Evolutionary conservation across 2,329 filamentous ascomycete genomes (phyloP), one percentile per base, ranked within the genome.

Genomic region (Zasmidium citrigriseum): DNA sequence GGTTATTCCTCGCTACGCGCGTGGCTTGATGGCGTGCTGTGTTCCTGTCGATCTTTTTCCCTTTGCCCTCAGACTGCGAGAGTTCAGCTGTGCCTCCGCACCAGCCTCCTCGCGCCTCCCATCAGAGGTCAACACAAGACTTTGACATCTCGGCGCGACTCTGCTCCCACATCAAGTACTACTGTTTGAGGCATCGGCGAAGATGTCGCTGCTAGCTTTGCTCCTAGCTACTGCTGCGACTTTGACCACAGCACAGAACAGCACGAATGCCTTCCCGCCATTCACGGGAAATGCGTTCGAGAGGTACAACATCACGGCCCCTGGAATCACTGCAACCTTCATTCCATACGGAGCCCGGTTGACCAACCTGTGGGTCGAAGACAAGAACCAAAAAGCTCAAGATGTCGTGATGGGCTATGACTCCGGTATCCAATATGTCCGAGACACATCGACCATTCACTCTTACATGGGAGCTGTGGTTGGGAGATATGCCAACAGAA

Each of bases 391-490:
- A 51, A 72, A 73, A 3, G 59, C 70, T 18, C 79, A 80, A 66
- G 80, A 82, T 64, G 73, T 83, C 21, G 73, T 76, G 11, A 70
- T 81, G 14, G 80, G 80, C 45, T 82, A 80, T 55, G 80, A 82
- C 64, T 76, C 56, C 80, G 81, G 62, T 14, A 53, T 44, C 1
- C 55, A 62, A 18, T 67, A 67, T 54, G 60, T 79, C 47, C 69
- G 68, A 21, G 78, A 82, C 59, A 75, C 73, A 3, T 64, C 75
- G 58, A 78, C 76, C 27, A 76, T 76, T 47, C 63, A 78, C 64
- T 80, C 85, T 2, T 45, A 88, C 91, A 77, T 86, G 89, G 63
- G 89, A n/a, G 68, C 78, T 1, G 88, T 55, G 80, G 85, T 65
- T 12, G 80, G 80, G 53, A 77, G 80, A 45, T 82, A 82, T 70